Evolutionary conservation across 2,329 filamentous ascomycete species (phyloP).

Genomic region (Ophiosphaerella narmari): DNA sequence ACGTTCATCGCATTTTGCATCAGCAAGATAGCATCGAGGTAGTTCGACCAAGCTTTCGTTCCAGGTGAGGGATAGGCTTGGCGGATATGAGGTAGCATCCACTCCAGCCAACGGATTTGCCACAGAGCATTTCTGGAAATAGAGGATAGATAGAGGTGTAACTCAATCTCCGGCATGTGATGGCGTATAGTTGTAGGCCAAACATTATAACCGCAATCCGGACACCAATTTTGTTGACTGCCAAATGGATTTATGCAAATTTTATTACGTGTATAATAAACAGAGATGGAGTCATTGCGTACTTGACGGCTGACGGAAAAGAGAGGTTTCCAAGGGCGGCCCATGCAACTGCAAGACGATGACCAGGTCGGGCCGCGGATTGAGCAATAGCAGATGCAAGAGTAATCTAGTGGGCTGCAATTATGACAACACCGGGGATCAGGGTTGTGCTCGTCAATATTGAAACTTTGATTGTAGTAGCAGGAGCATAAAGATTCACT

Average conservation of each 20-base stretch:
- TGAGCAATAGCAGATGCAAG: conserved; percentile 1
- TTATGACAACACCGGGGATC: neutral
- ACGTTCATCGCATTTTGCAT: conserved; percentile 14
- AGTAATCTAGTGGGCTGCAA: neutral
- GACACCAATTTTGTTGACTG: neutral
- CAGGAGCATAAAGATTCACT: neutral
- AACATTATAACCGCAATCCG: neutral
- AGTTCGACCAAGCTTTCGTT: conserved; percentile 7
- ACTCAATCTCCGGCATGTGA: conserved; percentile 2
- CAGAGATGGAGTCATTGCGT: conserved; percentile 5
- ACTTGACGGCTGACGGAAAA: conserved; percentile 13
- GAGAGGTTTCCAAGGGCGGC: neutral
- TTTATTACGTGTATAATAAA: conserved; percentile 7
- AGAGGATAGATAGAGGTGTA: conserved; percentile 13
- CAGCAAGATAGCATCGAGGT: conserved; percentile 14
- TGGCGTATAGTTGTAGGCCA: neutral
- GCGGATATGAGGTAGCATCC: conserved; percentile 1
- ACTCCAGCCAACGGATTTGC: conserved; percentile 14
- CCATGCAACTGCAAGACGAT: neutral
- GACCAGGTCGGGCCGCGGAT: neutral
- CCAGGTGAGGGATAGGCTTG: neutral
- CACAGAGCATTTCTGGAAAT: conserved; percentile 7
- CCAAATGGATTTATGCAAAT: conserved; percentile 5
- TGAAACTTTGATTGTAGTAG: too few relatives aligned
- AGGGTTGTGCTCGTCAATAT: neutral